Conservation (phyloP, 345 rosid genomes). For the Dipteronia dyeriana region DNA sequence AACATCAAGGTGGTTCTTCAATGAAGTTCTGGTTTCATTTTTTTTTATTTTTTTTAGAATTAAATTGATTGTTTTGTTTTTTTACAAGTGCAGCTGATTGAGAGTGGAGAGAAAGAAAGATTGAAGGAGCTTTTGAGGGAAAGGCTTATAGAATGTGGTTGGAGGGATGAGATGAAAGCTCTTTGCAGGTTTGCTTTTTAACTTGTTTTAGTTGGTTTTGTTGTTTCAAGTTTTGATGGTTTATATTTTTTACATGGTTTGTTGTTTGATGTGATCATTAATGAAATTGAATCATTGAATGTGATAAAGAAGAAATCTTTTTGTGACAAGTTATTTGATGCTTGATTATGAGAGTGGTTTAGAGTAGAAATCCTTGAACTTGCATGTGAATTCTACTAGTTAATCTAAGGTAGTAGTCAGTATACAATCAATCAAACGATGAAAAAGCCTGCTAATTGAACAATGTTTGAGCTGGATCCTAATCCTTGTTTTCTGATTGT, state of each 20-base stretch:
- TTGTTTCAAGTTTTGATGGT: not conserved
- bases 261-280: not conserved
- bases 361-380: not conserved
- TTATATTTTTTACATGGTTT: not conserved
- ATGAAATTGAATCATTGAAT: not conserved
- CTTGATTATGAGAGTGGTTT: not conserved
- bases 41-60: not conserved
- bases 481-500: not conserved
- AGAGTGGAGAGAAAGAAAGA: conserved; percentile 76
- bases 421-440: not conserved
- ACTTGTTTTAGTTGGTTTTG: not conserved
- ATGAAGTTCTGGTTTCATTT: not conserved
- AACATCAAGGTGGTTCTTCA: conserved; percentile 53
- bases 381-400: not conserved
- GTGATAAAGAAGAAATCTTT: not conserved
- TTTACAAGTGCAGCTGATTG: conserved; percentile 44
- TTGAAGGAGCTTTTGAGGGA: conserved; percentile 77
- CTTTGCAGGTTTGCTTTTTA: conserved; percentile 62
- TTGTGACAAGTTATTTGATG: not conserved
- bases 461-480: not conserved
- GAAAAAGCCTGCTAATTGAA: not conserved
- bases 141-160: conserved; percentile 75
- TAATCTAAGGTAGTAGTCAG: not conserved
- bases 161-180: conserved; percentile 84
- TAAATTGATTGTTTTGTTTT: not conserved